Base-by-base conservation (phyloP, 495 filamentous ascomycete species). In the Xylaria flabelliformis region DNA sequence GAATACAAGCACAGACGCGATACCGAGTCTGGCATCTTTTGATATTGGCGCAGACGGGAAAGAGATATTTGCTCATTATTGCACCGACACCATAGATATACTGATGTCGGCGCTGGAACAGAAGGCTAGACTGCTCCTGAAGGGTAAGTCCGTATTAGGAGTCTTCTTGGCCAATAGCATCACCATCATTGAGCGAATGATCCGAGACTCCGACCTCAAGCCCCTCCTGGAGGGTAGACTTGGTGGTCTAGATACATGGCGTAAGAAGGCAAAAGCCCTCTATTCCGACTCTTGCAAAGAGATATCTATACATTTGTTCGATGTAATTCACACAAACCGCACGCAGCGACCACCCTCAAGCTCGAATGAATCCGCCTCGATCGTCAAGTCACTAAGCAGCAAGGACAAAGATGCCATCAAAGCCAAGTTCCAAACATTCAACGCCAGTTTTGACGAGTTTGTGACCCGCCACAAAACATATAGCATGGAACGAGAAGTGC, bases 371-470 rank as follows among this genome's bases (percentile, higher is more conserved):
- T 95, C 92, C 9, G 89, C 90, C 19, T 91, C 90, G 13, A 92
- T 98, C 65, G 85, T 97, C 75, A 96, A 97, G 79, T 87, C 87
- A 6, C 84, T 99, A 10, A 89, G 86, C 63, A 93, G 90, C 76
- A 97, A 96, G 78, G 96, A 98, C 74, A 96, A 94, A 77, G 96
- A 98, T 77, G 91, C 90, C 15, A 95, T 98, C 81, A 99, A 98
- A 82, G 92, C 94, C 77, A 98, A 98, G 80, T 98, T 97, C 81
- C 72, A 84, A 74, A 88, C 90, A 32, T 99, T 99, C 85, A 99
- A 99, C 79, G 81, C 87, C 9, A 90, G 85, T 73, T 98, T 99
- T 76, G 97, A 99, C 61, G 94, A 97, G 10, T 85, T 97, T 79
- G 89, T 97, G 9, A 74, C 86, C 42, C 89, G 88, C 70, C 97